A percentile compares a stretch with the other conserved stretches of the same genome.
Evolutionary conservation across 1,139 yeast genomes (phyloP).

Genomic region (Nakaseomyces kungkrabaensis): DNA sequence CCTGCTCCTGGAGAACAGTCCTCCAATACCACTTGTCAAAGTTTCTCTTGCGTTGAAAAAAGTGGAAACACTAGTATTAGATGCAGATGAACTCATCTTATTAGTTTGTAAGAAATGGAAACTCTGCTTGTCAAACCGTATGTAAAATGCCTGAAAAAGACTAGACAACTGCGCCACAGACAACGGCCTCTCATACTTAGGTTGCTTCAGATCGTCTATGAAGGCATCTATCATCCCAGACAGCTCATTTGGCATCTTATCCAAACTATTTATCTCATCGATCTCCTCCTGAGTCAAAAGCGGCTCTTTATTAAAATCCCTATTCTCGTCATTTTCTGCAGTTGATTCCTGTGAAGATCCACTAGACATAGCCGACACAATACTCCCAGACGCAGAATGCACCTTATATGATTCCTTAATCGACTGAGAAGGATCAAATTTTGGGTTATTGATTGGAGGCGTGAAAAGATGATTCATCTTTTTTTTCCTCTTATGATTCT

Average conservation of each 20-base stretch:
- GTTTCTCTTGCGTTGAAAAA: slow-evolving; percentile 23
- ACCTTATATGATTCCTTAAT: slow-evolving; percentile 24
- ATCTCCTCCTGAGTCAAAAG: slow-evolving; percentile 17
- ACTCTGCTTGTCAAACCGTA: slow-evolving; percentile 23
- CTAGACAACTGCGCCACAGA: slow-evolving; percentile 42
- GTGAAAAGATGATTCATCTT: slow-evolving; percentile 20
- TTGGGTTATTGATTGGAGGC: slow-evolving; percentile 24
- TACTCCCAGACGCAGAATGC: slow-evolving; percentile 3
- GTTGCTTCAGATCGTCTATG: slow-evolving; percentile 42
- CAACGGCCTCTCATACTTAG: slow-evolving; percentile 45
- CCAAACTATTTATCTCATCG: slow-evolving; percentile 9
- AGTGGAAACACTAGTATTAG: slow-evolving; percentile 7
- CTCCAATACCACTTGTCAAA: slow-evolving; percentile 27
- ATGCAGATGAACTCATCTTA: slow-evolving; percentile 1
- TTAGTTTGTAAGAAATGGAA: slow-evolving; percentile 17
- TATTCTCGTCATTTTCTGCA: neutral
- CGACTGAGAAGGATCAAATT: slow-evolving; percentile 20
- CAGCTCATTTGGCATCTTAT: slow-evolving; percentile 31
- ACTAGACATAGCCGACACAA: slow-evolving; percentile 1
- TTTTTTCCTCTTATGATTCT: neutral
- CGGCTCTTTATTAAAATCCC: neutral
- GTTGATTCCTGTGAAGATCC: neutral
- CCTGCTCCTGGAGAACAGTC: slow-evolving; percentile 28
- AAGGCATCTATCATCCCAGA: slow-evolving; percentile 34
- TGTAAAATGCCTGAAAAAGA: slow-evolving; percentile 46